These are phyloP conservation scores for Trichoderma reesei DNA, from an alignment of 495 filamentous ascomycete species.

Conservation along the genomic window DNA sequence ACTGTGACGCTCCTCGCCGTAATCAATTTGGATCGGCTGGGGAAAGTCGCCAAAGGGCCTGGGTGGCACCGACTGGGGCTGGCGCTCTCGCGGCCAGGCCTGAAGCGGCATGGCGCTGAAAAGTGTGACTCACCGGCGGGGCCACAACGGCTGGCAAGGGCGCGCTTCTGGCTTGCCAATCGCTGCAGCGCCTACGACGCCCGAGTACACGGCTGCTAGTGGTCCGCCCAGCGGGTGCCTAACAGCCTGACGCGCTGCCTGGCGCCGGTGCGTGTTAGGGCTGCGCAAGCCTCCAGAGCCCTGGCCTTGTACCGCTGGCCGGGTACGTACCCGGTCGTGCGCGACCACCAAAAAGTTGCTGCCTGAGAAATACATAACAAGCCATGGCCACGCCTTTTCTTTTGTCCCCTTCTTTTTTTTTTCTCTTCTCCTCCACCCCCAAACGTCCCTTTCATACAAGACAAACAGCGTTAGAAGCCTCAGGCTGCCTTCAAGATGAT, in stretches of 20 bases:
- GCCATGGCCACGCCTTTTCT: slow-evolving; percentile 16
- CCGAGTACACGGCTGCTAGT: not conserved
- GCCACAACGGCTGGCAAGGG: not conserved
- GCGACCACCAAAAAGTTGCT: slow-evolving; percentile 15
- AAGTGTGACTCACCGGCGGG: slow-evolving; percentile 10
- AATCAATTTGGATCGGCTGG: not conserved
- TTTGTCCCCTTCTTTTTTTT: slow-evolving; percentile 14
- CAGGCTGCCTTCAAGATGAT: slow-evolving; percentile 30
- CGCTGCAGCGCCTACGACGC: not conserved
- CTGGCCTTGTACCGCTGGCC: not conserved
- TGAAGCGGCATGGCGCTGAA: not conserved
- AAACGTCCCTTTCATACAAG: not conserved
- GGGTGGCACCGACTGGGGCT: slow-evolving; percentile 3
- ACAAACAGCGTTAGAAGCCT: slow-evolving; percentile 13
- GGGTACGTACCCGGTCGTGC: not conserved
- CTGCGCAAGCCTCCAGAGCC: not conserved
- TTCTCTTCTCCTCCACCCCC: slow-evolving; percentile 21
- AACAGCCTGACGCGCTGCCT: slow-evolving; percentile 1
- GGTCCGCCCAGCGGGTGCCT: not conserved
- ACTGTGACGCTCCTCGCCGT: not conserved
- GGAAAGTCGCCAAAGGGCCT: not conserved
- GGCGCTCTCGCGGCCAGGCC: slow-evolving; percentile 5
- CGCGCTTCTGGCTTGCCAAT: not conserved
- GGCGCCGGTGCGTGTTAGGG: not conserved
- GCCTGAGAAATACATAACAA: slow-evolving; percentile 29